Conservation (phyloP, 2,329 filamentous ascomycete species). For the Calonectria crousiana region DNA sequence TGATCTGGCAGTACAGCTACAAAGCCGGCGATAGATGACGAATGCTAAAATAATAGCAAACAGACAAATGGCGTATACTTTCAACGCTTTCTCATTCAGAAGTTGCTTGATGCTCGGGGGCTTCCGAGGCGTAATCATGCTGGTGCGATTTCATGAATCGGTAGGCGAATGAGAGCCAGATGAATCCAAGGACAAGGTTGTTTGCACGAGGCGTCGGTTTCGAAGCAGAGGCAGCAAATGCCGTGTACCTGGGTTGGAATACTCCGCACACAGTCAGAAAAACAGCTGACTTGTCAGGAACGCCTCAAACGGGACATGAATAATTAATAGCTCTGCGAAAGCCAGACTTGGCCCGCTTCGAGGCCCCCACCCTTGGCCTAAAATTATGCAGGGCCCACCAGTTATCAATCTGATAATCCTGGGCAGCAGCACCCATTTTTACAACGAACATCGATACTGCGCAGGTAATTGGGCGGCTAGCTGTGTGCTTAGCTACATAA, state of each 20-base stretch:
- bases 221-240: no score
- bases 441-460: not conserved
- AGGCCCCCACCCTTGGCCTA: not conserved
- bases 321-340: not conserved
- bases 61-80: not conserved
- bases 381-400: not conserved
- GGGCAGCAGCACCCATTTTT: not conserved
- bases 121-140: not conserved
- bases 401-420: slow-evolving; percentile 5
- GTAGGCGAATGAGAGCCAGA: no score
- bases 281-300: not conserved
- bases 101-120: slow-evolving; percentile 5
- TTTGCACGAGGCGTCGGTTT: no score
- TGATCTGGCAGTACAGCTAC: not conserved
- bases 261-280: not conserved
- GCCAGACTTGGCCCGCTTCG: not conserved
- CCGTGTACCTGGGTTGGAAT: no score
- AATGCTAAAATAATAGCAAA: not conserved
- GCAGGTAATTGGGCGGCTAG: not conserved
- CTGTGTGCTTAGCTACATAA: not conserved
- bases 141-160: not conserved
- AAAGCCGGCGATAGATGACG: not conserved
- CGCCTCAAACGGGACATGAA: not conserved
- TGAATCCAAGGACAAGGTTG: not conserved
- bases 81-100: not conserved